Evolutionary conservation across 2,329 filamentous ascomycete species (phyloP).

Genomic region (Neoarthrinium moseri): DNA sequence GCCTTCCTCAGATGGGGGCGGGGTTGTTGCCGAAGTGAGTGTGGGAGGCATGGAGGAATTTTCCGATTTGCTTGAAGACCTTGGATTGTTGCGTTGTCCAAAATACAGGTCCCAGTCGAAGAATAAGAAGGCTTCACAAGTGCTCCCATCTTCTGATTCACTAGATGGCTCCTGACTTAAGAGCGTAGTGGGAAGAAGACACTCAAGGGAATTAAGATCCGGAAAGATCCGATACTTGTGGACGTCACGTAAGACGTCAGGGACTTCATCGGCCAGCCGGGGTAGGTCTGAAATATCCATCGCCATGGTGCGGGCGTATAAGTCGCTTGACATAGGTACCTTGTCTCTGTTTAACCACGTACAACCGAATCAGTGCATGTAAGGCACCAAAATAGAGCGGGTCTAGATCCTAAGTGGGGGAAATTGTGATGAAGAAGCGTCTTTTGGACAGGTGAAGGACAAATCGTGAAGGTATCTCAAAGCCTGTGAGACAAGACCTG

Average conservation of each 20-base stretch:
- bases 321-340: conserved; percentile 10
- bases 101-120: conserved; percentile 8
- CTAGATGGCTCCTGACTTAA: not conserved
- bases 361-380: conserved; percentile 8
- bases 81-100: conserved; percentile 22
- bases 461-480: conserved; percentile 9
- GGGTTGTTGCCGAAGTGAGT: conserved; percentile 26
- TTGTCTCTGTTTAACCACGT: conserved; percentile 5
- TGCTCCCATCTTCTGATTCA: conserved; percentile 2
- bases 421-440: conserved; percentile 6
- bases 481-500: conserved; percentile 5
- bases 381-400: conserved; percentile 9
- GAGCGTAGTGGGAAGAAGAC: conserved; percentile 1
- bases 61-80: conserved; percentile 23
- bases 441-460: conserved; percentile 5
- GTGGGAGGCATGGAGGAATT: conserved; percentile 29
- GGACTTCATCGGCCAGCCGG: conserved; percentile 10
- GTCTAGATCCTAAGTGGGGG: conserved; percentile 11
- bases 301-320: conserved; percentile 10
- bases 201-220: conserved; percentile 1
- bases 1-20: conserved; percentile 26
- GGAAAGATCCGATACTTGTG: conserved; percentile 1
- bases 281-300: conserved; percentile 5
- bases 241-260: conserved; percentile 9
- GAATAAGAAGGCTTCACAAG: conserved; percentile 6